phyloP scores from a whole-genome alignment of 192 early-diverging fungal genomes.

The Rhizoclosmatium globosum region DNA sequence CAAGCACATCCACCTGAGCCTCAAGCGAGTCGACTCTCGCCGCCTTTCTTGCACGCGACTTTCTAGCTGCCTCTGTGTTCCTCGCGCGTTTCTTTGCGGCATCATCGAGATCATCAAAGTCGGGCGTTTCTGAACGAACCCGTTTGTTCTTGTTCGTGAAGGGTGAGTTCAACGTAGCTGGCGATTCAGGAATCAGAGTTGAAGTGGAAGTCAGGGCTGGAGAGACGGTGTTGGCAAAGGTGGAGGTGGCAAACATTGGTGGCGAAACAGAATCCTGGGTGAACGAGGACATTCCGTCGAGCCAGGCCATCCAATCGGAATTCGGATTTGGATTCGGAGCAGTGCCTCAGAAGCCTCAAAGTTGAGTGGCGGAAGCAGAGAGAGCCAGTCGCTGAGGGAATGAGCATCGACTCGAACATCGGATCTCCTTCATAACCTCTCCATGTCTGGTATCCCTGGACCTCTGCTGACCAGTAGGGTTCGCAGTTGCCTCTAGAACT shows the following conservation, averaged over 20 bases:
- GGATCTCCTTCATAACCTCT: too few relatives aligned
- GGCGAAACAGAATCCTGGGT: background rate
- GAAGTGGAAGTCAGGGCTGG: background rate
- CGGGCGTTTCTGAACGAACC: background rate
- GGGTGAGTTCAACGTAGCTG: background rate
- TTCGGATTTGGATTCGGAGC: background rate
- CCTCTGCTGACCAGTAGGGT: too few relatives aligned
- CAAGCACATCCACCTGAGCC: conserved; percentile 76
- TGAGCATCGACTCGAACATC: too few relatives aligned
- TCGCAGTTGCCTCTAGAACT: too few relatives aligned
- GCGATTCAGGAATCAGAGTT: background rate
- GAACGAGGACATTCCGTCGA: conserved; percentile 26
- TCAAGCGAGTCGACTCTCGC: conserved; percentile 85
- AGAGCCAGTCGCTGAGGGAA: too few relatives aligned
- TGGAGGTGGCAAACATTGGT: background rate
- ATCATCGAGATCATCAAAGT: conserved; percentile 6
- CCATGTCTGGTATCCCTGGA: too few relatives aligned
- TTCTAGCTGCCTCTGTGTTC: conserved; percentile 89
- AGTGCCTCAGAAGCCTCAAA: background rate
- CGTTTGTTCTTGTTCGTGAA: background rate
- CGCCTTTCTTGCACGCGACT: conserved; percentile 86
- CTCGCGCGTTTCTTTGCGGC: conserved; percentile 27
- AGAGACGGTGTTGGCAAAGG: background rate
- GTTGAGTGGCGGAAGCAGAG: background rate
- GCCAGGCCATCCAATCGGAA: conserved; percentile 27